A percentile compares a stretch with the other conserved stretches of the same genome.
These are phyloP conservation scores for Drosera spatulata DNA, from an alignment of 179 eudicot species.

Conservation along the genomic window DNA sequence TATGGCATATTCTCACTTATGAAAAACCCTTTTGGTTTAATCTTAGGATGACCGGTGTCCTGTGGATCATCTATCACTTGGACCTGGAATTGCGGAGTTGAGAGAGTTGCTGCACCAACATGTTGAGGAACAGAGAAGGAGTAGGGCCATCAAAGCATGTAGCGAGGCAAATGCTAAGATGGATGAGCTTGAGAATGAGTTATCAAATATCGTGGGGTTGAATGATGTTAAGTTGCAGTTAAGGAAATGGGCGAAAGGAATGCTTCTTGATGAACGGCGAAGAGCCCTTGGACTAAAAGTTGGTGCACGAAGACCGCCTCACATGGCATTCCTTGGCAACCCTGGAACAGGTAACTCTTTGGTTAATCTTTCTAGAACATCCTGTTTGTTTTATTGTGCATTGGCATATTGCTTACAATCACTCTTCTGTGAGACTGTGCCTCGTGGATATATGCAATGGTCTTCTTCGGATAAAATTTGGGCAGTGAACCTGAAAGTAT, in stretches of 20 bases:
- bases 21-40: not conserved
- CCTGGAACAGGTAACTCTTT: conserved; percentile 81
- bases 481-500: too few relatives aligned
- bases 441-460: too few relatives aligned
- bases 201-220: conserved; percentile 65
- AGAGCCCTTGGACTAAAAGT: conserved; percentile 86
- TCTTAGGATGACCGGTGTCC: conserved; percentile 82
- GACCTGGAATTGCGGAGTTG: conserved; percentile 75
- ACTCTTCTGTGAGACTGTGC: too few relatives aligned
- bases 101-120: conserved; percentile 41
- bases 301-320: conserved; percentile 81
- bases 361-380: not conserved
- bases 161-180: conserved; percentile 82
- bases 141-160: conserved; percentile 81
- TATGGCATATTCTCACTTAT: too few relatives aligned
- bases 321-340: conserved; percentile 99
- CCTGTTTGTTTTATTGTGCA: too few relatives aligned
- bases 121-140: conserved; percentile 78
- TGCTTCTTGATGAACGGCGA: conserved; percentile 97
- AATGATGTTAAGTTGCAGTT: conserved; percentile 71
- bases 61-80: conserved; percentile 65
- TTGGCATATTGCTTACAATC: too few relatives aligned
- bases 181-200: conserved; percentile 76
- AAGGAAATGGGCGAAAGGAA: conserved; percentile 88
- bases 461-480: too few relatives aligned